These are phyloP conservation scores for Lachnellula suecica DNA, from an alignment of 2,329 filamentous ascomycete species.

Conservation along the genomic window DNA sequence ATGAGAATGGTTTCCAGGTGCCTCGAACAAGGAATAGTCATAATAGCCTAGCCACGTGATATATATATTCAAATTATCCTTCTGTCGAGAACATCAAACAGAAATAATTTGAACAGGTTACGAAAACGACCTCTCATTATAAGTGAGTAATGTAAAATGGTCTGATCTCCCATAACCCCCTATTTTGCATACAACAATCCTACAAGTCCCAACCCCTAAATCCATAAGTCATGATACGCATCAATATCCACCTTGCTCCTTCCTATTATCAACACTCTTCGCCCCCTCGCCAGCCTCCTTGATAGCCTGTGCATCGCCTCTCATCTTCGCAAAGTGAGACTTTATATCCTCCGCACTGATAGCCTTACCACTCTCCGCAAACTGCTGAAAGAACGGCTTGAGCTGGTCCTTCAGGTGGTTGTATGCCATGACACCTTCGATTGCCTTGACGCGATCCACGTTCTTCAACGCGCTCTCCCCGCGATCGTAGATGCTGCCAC, in stretches of 20 bases:
- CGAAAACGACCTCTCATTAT: no score
- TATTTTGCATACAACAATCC: conserved; percentile 3
- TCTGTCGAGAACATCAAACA: no score
- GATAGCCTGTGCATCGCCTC: conserved; percentile 71
- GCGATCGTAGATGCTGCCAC: conserved; percentile 82
- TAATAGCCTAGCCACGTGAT: no score
- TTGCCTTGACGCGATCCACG: conserved; percentile 88
- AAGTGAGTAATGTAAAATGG: no score
- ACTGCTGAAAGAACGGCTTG: conserved; percentile 91
- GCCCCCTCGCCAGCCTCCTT: conserved; percentile 30
- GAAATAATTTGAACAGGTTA: no score
- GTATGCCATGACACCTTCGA: conserved; percentile 97
- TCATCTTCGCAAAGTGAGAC: conserved; percentile 88
- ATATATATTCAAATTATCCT: no score
- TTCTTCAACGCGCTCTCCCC: conserved; percentile 91
- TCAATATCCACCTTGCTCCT: conserved; percentile 45
- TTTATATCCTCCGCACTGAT: conserved; percentile 97
- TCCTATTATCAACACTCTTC: conserved; percentile 36
- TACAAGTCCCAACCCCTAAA: conserved; percentile 1
- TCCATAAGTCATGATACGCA: background rate
- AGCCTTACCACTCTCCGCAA: conserved; percentile 84
- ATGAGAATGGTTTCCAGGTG: no score
- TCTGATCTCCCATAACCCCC: background rate
- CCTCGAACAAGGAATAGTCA: no score
- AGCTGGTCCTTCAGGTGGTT: conserved; percentile 94